Base-by-base conservation (phyloP, 208 protist genomes). In the Phytomonas serpens region DNA sequence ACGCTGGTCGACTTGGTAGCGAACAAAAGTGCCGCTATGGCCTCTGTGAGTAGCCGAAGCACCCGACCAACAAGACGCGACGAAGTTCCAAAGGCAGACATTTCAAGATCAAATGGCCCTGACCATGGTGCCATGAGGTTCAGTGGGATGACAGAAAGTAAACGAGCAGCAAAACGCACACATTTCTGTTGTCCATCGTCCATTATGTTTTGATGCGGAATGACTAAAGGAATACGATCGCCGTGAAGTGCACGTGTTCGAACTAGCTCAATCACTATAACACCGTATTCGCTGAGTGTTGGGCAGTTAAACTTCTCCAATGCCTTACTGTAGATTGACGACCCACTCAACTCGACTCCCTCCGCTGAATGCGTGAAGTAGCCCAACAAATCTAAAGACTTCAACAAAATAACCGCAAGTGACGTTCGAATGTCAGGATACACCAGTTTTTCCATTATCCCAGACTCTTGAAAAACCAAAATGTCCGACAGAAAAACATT, bases 311-410 rank as follows among this genome's bases (percentile, higher is more conserved):
- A 91, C 30, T 77, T 62, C 66, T 80, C 76, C 23, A 96, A 80
- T n/a, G 86, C 87, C 67, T 80, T 72, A 51, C 81, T 83, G 78
- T 81, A 93, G 32, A 84, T 61, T 9, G 81, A 89, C 10, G 81
- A 77, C 61, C 82, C 84, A 72, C 88, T 93, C 62, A 71, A 67
- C 73, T 83, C 79, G 32, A 69, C 36, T 31, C 79, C 77, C 51
- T 77, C 75, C 7, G 81, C 82, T 30, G 78, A 77, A 79, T 97
- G 93, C 2, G 90, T 92, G 72, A 97, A 89, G 77, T 97, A 97
- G 64, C 93, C 93, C 61, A 97, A 83, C 37, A 95, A 81, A 72
- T 97, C 93, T 40, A 97, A 81, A n/a, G 83, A 86, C 68, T 86
- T 82, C 61, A 97, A 78, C 64, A 93, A 85, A 66, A 88, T 76